Conservation (phyloP, 139 green algal species). For the Tetradesmus obliquus region DNA sequence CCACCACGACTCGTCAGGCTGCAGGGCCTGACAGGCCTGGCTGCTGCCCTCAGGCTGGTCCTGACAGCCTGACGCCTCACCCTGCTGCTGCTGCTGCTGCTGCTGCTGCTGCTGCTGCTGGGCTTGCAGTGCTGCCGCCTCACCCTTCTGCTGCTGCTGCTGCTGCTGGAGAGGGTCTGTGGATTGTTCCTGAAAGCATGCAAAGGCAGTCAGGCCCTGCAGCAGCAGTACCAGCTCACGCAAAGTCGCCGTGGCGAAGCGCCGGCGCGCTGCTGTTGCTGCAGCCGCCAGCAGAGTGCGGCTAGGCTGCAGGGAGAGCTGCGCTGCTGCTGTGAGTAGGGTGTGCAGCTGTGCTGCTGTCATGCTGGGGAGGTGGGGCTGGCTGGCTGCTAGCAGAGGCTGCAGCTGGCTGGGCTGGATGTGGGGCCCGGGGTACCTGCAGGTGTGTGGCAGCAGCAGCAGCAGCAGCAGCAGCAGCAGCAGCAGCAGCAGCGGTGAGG, state of each 20-base stretch:
- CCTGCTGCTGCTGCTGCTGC: neutral
- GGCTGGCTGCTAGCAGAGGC: neutral
- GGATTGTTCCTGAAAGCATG: neutral
- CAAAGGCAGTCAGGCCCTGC: conserved; percentile 3
- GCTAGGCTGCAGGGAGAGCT: neutral
- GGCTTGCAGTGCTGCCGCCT: neutral
- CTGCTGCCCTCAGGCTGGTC: neutral
- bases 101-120: neutral
- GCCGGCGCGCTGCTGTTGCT: conserved; percentile 14
- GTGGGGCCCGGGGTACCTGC: conserved; percentile 33
- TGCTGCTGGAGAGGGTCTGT: no score
- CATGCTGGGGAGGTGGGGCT: neutral
- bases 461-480: neutral
- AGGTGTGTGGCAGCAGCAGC: neutral
- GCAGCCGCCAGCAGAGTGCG: neutral
- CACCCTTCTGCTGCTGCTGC: neutral
- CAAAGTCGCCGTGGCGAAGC: neutral
- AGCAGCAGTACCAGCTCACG: conserved; percentile 6
- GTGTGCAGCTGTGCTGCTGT: conserved; percentile 2
- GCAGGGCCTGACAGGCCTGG: neutral
- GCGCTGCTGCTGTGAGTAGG: neutral
- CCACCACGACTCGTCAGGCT: conserved; percentile 13
- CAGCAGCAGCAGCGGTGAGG: neutral
- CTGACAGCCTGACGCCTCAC: neutral
- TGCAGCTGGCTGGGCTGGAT: conserved; percentile 3